phyloP scores from a whole-genome alignment of 495 filamentous ascomycete genomes.

The Penicillium lividum region DNA sequence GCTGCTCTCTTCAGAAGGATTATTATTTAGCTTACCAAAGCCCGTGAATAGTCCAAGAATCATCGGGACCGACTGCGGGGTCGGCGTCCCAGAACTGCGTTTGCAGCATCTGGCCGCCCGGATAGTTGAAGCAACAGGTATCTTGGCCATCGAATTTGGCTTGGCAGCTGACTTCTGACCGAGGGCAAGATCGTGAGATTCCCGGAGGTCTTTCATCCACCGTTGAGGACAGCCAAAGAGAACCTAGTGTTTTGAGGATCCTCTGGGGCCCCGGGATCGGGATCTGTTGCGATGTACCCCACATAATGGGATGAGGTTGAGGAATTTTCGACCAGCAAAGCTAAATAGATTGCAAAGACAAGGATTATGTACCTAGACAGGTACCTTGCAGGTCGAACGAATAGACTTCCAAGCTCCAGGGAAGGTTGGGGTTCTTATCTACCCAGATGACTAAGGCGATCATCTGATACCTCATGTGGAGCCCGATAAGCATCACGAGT shows the following conservation, averaged over 20 bases:
- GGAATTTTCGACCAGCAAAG: constrained; percentile 2
- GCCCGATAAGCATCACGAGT: constrained; percentile 8
- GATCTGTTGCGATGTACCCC: constrained; percentile 26
- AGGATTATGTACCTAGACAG: neutral
- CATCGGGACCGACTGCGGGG: constrained; percentile 66
- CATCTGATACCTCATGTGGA: constrained; percentile 10
- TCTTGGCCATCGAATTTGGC: constrained; percentile 55
- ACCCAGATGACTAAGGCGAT: constrained; percentile 27
- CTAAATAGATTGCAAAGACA: constrained; percentile 4
- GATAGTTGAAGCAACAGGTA: constrained; percentile 81
- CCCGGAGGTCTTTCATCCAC: constrained; percentile 15
- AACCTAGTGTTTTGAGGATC: constrained; percentile 41
- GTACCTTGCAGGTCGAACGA: constrained; percentile 1
- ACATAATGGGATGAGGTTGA: constrained; percentile 15
- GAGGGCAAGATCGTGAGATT: constrained; percentile 41
- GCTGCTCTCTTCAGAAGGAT: neutral
- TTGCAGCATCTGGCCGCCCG: constrained; percentile 74
- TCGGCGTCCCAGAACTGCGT: constrained; percentile 88
- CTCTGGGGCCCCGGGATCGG: constrained; percentile 44
- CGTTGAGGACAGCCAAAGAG: constrained; percentile 34
- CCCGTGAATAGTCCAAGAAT: constrained; percentile 89
- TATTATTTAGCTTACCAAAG: constrained; percentile 57
- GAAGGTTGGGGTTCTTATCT: constrained; percentile 2
- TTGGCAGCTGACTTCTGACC: constrained; percentile 59
- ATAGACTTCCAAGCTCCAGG: neutral